Evolutionary conservation across 1,284 basidiomycete genomes (phyloP).

Genomic region (Apiotrichum sp.): DNA sequence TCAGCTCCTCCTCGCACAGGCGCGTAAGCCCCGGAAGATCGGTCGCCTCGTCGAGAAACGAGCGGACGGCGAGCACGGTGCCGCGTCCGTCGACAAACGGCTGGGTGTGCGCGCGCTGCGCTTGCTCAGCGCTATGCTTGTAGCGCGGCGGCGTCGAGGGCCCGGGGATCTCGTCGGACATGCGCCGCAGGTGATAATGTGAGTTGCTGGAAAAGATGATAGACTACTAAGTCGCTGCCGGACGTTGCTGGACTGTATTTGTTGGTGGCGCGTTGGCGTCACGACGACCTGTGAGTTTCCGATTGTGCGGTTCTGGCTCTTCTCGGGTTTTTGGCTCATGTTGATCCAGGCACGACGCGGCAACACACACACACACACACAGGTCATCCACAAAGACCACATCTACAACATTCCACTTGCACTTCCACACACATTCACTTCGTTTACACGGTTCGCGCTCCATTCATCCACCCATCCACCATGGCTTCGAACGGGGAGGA

Average conservation of each 20-base stretch:
- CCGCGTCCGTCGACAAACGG: slow-evolving; percentile 15
- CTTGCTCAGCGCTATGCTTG: not conserved
- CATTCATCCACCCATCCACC: not conserved
- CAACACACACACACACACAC: too few relatives aligned
- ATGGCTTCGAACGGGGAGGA: slow-evolving; percentile 15
- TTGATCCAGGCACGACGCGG: too few relatives aligned
- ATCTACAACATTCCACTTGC: too few relatives aligned
- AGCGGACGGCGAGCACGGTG: slow-evolving; percentile 29
- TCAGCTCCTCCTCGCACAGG: slow-evolving; percentile 84
- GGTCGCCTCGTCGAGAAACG: slow-evolving; percentile 51
- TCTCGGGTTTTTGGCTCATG: too few relatives aligned
- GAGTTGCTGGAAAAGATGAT: not conserved
- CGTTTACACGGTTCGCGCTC: too few relatives aligned
- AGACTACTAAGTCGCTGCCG: too few relatives aligned
- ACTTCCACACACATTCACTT: not conserved
- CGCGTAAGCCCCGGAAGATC: slow-evolving; percentile 75
- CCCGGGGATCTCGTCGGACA: not conserved
- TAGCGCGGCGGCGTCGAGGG: slow-evolving; percentile 2
- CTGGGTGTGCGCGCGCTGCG: not conserved
- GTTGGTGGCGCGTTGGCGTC: too few relatives aligned
- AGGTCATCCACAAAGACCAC: too few relatives aligned
- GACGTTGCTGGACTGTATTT: too few relatives aligned
- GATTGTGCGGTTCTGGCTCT: too few relatives aligned
- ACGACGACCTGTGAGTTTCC: too few relatives aligned
- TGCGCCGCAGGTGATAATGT: not conserved